These are phyloP conservation scores for Silene vulgaris DNA, from an alignment of 179 eudicot species.

Conservation along the genomic window DNA sequence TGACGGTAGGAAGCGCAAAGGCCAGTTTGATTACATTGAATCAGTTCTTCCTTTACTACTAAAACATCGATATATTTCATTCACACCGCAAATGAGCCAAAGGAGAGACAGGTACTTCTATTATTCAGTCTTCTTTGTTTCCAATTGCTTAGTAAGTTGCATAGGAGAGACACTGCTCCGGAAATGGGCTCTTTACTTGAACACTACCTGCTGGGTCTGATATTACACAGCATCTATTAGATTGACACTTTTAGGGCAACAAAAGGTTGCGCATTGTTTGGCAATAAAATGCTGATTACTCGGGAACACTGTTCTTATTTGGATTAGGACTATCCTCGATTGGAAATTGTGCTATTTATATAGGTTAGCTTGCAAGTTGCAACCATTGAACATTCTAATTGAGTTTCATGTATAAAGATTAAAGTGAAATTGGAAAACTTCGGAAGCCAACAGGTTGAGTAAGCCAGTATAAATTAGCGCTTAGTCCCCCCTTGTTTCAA, in stretches of 20 bases:
- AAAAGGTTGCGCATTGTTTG: not conserved
- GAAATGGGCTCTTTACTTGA: not conserved
- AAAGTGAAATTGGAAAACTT: not conserved
- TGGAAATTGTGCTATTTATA: not conserved
- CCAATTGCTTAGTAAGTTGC: not conserved
- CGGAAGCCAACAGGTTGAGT: not conserved
- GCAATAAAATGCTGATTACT: not conserved
- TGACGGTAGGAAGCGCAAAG: constrained; percentile 90
- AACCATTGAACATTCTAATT: not conserved
- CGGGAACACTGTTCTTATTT: not conserved
- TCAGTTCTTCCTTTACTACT: constrained; percentile 75
- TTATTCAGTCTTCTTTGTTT: constrained; percentile 2
- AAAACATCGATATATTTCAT: constrained; percentile 80
- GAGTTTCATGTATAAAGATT: not conserved
- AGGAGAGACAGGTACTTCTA: constrained; percentile 77
- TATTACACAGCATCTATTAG: not conserved
- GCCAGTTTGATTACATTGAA: constrained; percentile 83
- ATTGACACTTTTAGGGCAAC: not conserved
- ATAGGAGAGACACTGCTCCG: not conserved
- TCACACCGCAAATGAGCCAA: constrained; percentile 97
- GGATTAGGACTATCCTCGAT: not conserved
- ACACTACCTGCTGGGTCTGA: not conserved
- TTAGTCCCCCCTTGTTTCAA: too few species aligned
- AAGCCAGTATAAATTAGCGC: too few species aligned
- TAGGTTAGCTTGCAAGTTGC: not conserved